Evolutionary conservation across 371 early-diverging fungal species (phyloP), one percentile per base, ranked within the genome.

Genomic region (Syncephalastrum racemosum): DNA sequence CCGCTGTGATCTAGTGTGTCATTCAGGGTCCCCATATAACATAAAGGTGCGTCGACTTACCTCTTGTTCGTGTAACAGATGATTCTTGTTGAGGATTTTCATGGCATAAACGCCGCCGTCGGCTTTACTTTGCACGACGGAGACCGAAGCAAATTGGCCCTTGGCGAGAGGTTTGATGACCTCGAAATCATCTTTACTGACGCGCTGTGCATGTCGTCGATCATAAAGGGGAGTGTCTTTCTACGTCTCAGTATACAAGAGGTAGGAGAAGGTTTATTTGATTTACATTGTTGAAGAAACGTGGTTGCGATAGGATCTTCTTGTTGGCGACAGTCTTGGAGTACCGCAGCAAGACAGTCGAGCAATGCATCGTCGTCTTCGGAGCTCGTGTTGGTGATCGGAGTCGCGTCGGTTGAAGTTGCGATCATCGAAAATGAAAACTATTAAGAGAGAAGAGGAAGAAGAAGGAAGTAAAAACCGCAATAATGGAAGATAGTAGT

Each of bases 71-170:
- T 89, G 86, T 27, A 94, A 73, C 14, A 97, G 75, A 46, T 90
- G 88, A 43, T 82, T 73, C 75, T 99, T 99, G 58, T 89, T 88
- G 25, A 97, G 82, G 7, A 88, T 88, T 66, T 99, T 99, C 93
- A 98, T 92, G 4, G 99, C 99, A 71, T 96, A 99, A 13, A 94
- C 81, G 31, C 83, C 75, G 18, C 81, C 74, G 59, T 90, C 87
- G 23, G 56, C 23, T 46, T 52, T 55, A 46, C 62, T 61, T 12
- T 47, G 55, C 6, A 61, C 62, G n/a, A 61, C 62, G 52, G 52
- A 61, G 16, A 56, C 56, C 62, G 55, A 51, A 13, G 96, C 97
- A 68, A 93, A 95, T 41, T 92, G 94, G 2, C 99, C 97, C 48
- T 90, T 87, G 3, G 95, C 96, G 16, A 98, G 77, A 10, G 88